Evolutionary conservation across 306 rosid species (phyloP).

Genomic region (Castanea crenata): DNA sequence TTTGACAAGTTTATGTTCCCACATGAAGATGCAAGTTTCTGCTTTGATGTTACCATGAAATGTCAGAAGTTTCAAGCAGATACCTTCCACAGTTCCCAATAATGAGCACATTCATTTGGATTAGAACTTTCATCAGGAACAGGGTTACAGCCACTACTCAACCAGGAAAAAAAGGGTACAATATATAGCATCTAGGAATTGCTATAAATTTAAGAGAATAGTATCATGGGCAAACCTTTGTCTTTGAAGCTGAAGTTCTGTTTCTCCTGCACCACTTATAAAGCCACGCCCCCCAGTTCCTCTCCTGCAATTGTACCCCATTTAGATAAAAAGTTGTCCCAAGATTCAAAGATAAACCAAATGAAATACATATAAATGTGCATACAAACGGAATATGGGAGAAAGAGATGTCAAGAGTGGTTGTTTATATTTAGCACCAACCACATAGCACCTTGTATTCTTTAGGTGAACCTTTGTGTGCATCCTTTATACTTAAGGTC

Average conservation of each 20-base stretch:
- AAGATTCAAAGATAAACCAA: constrained; percentile 1
- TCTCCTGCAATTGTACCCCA: constrained; percentile 57
- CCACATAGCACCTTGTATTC: background rate
- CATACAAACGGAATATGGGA: background rate
- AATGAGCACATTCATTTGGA: background rate
- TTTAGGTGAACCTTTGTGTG: no score
- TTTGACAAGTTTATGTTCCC: background rate
- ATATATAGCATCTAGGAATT: constrained; percentile 10
- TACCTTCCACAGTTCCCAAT: background rate
- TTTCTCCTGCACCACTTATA: constrained; percentile 95
- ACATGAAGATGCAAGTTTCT: background rate
- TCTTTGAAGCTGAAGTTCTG: constrained; percentile 93
- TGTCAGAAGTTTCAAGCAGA: background rate
- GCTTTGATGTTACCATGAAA: background rate
- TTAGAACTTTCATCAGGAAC: background rate
- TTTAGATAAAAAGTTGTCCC: constrained; percentile 9
- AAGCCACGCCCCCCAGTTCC: constrained; percentile 95
- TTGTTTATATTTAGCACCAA: background rate
- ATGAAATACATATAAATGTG: constrained; percentile 9
- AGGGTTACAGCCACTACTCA: background rate
- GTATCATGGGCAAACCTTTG: constrained; percentile 55
- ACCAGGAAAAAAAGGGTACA: background rate
- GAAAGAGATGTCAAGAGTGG: background rate
- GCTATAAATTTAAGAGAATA: constrained; percentile 19
- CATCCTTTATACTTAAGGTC: no score